These are phyloP conservation scores for Starmerella apis DNA, from an alignment of 805 yeast genomes.

Conservation along the genomic window DNA sequence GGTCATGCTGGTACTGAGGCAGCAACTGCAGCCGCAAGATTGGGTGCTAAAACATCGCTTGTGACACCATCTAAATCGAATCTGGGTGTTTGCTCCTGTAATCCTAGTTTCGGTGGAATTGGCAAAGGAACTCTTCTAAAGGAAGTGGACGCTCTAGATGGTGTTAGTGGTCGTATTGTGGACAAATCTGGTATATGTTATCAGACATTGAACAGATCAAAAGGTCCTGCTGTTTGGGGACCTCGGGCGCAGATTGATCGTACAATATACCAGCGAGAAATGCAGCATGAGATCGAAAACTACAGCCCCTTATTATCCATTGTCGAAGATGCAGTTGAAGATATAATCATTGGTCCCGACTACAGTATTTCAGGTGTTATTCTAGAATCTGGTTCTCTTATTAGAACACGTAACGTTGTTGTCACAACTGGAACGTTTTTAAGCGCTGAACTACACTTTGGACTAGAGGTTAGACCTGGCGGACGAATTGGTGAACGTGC, in stretches of 20 bases:
- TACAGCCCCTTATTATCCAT: conserved; percentile 50
- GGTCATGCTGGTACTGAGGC: conserved; percentile 99
- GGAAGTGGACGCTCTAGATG: conserved; percentile 95
- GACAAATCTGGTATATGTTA: conserved; percentile 90
- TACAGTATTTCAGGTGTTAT: conserved; percentile 56
- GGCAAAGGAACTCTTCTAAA: conserved; percentile 89
- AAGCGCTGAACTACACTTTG: conserved; percentile 91
- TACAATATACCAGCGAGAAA: conserved; percentile 58
- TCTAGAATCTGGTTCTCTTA: conserved; percentile 51
- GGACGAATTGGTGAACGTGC: conserved; percentile 92
- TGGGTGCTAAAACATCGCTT: conserved; percentile 60
- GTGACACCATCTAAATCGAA: conserved; percentile 66
- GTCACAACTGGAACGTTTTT: conserved; percentile 93
- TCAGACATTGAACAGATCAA: conserved; percentile 70
- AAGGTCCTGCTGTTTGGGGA: conserved; percentile 98
- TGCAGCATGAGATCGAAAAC: conserved; percentile 55
- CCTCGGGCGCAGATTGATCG: conserved; percentile 96
- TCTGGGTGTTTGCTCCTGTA: conserved; percentile 92
- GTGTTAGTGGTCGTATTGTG: conserved; percentile 74
- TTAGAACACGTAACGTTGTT: conserved; percentile 59
- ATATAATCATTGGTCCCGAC: conserved; percentile 51
- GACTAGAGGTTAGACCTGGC: conserved; percentile 66
- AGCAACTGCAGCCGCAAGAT: conserved; percentile 80
- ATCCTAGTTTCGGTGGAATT: conserved; percentile 97
- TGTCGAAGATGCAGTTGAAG: conserved; percentile 70